Evolutionary conservation across 2,329 filamentous ascomycete genomes (phyloP), one percentile per base, ranked within the genome.

Genomic region (Fusarium guadeloupense): DNA sequence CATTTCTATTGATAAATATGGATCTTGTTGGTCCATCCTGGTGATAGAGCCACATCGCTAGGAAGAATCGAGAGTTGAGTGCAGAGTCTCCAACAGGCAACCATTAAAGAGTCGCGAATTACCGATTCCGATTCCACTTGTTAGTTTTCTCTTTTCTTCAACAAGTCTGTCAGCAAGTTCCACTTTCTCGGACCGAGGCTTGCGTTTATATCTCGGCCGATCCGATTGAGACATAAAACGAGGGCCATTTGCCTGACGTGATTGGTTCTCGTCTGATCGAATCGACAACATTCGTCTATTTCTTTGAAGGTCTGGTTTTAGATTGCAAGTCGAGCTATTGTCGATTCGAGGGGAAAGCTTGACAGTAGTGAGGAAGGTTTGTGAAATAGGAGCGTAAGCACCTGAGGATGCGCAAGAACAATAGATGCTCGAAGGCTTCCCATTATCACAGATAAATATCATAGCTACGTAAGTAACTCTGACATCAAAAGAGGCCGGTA

Each of bases 41-140:
- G 43, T 31, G 17, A 39, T 34, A 34, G 51, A 40, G 39, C 51
- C 63, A 59, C 49, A 46, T 45, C 42, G 31, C 54, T 63, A 65
- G 50, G 51, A 48, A 55, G 50, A 54, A 69, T 67, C 33, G 54
- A 67, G 60, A 37, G 33, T 47, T 34, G 17, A 39, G 46, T 63
- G 66, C 63, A 69, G 54, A 48, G 61, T 30, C 49, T 46, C 43
- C 46, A 54, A 51, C 43, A 64, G 49, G 60, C 60, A 63, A 33
- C 41, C 51, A 41, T 55, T 45, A 19, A 37, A 43, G 41, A 28
- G 33, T 43, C 53, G 54, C 54, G 59, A 59, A 38, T 48, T 54
- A 26, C 26, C 54, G 21, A 45, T 48, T 40, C 31, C 34, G 28
- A 45, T 42, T 34, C 40, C 46, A 35, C 26, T 47, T n/a, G n/a